A percentile compares a stretch with the other conserved stretches of the same genome.
These are phyloP conservation scores for Rhizoctonia solani DNA, from an alignment of 1,284 basidiomycete genomes.

Conservation along the genomic window DNA sequence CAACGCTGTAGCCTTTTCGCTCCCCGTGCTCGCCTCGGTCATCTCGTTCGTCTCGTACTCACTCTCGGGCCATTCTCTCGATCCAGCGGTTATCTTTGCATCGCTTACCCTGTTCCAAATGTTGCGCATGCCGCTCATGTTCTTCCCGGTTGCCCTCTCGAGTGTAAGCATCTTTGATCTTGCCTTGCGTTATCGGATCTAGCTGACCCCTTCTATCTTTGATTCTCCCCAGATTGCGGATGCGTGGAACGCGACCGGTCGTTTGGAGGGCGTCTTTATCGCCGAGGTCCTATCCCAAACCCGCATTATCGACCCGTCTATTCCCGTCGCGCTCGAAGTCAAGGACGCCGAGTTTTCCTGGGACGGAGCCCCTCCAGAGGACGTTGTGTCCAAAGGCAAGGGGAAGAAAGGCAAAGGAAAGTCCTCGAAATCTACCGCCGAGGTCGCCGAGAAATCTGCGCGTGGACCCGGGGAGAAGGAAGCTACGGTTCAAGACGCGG, in stretches of 20 bases:
- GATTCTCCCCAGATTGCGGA: constrained; percentile 74
- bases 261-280: constrained; percentile 72
- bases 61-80: constrained; percentile 65
- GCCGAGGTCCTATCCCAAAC: constrained; percentile 64
- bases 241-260: constrained; percentile 71
- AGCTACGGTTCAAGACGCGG: constrained; percentile 3
- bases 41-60: constrained; percentile 85
- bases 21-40: constrained; percentile 83
- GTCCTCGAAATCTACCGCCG: constrained; percentile 39
- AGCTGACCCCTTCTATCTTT: constrained; percentile 49
- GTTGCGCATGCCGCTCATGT: constrained; percentile 73
- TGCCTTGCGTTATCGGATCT: constrained; percentile 38
- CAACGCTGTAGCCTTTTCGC: constrained; percentile 64
- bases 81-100: constrained; percentile 76
- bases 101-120: constrained; percentile 83
- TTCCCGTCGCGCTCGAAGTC: constrained; percentile 67
- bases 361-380: constrained; percentile 71
- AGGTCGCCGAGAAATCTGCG: constrained; percentile 35
- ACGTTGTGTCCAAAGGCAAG: constrained; percentile 47
- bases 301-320: constrained; percentile 51
- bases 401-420: constrained; percentile 45
- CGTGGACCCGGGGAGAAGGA: constrained; percentile 9
- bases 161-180: constrained; percentile 42
- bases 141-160: constrained; percentile 53
- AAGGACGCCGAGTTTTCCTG: constrained; percentile 77